Conservation (phyloP, 1,284 basidiomycete species). For the Neolentinus lepideus region DNA sequence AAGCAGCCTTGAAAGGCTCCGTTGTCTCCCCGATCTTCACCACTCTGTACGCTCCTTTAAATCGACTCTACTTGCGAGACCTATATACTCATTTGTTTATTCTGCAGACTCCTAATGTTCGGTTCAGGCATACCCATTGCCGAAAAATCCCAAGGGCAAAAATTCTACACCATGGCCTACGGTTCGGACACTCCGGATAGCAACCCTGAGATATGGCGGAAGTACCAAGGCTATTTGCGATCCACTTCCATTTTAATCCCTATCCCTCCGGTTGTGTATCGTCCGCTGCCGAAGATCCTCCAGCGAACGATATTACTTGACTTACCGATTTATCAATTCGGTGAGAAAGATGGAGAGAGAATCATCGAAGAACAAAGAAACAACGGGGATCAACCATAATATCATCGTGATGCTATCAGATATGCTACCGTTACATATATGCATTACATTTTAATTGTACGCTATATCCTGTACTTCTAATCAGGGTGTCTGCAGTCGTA, state of each 20-base stretch:
- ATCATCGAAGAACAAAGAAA: conserved; percentile 32
- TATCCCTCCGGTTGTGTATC: conserved; percentile 54
- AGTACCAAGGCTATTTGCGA: conserved; percentile 50
- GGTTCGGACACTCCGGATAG: conserved; percentile 25
- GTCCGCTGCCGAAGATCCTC: conserved; percentile 42
- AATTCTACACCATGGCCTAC: conserved; percentile 55
- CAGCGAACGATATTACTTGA: conserved; percentile 61
- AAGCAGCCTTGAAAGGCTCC: conserved; percentile 50
- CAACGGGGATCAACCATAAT: not conserved
- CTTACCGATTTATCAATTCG: conserved; percentile 54
- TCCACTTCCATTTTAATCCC: conserved; percentile 64
- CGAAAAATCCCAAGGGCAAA: conserved; percentile 64
- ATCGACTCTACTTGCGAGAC: not conserved
- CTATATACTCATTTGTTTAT: not conserved
- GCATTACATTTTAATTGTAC: too few species aligned
- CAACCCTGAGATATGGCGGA: conserved; percentile 37
- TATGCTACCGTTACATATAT: too few species aligned
- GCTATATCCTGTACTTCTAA: too few species aligned
- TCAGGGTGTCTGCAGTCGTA: too few species aligned
- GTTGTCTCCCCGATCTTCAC: conserved; percentile 63
- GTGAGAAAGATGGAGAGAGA: conserved; percentile 42
- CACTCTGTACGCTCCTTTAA: conserved; percentile 36
- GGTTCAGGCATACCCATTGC: conserved; percentile 66
- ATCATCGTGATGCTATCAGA: too few species aligned
- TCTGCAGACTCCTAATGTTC: conserved; percentile 52